These are phyloP conservation scores for Cytospora leucostoma DNA, from an alignment of 2,329 filamentous ascomycete species.

Conservation along the genomic window DNA sequence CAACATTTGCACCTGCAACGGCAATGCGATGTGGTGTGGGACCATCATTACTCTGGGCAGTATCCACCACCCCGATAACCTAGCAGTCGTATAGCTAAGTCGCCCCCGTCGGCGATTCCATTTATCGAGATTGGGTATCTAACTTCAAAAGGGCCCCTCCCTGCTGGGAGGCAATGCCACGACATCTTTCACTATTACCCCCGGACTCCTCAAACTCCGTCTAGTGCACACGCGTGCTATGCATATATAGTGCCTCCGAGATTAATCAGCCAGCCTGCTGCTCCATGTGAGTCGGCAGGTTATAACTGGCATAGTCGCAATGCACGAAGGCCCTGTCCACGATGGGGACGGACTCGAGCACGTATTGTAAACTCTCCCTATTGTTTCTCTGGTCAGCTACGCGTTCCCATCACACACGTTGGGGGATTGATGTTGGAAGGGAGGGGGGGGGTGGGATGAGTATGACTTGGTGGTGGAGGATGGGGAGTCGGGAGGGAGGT, in stretches of 20 bases:
- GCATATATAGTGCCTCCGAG: not conserved
- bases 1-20: no score
- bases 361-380: slow-evolving; percentile 76
- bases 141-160: no score
- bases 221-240: not conserved
- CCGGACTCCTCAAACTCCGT: slow-evolving; percentile 8
- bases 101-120: no score
- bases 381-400: slow-evolving; percentile 2
- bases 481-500: no score
- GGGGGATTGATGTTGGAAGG: not conserved
- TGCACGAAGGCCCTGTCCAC: slow-evolving; percentile 74
- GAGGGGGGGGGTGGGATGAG: not conserved
- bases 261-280: slow-evolving; percentile 38
- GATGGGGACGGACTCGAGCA: slow-evolving; percentile 79
- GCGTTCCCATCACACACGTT: not conserved
- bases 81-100: no score
- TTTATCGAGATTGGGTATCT: no score
- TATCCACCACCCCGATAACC: no score
- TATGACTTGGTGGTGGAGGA: no score
- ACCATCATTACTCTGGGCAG: no score
- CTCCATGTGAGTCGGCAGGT: slow-evolving; percentile 61
- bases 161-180: no score
- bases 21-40: no score
- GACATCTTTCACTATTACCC: slow-evolving; percentile 22
- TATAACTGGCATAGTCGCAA: slow-evolving; percentile 64